Evolutionary conservation across 306 rosid genomes (phyloP), one percentile per base, ranked within the genome.

Genomic region (Vachellia collinsii): DNA sequence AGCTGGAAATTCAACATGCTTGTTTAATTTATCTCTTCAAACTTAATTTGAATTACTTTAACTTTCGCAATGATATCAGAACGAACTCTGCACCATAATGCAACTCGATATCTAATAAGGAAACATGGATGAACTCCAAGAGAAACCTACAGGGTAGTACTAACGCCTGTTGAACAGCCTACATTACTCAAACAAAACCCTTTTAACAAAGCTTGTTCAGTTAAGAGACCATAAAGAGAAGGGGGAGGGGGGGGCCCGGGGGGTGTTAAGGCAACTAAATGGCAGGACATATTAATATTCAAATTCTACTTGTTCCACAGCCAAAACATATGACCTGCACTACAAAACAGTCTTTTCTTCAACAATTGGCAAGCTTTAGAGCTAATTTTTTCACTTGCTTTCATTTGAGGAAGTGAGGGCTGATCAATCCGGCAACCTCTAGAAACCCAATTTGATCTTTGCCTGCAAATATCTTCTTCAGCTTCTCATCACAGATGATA

Each of bases 391-490:
- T 25, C 58, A 23, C 68, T 34, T 54, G 74, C 34, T 59, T 39
- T 84, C 78, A 76, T 85, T 88, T 82, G n/a, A 91, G 73, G 54
- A 91, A 89, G 87, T 91, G 95, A 6, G 95, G 91, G 72, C 87
- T 91, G 46, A 91, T 91, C 82, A 91, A 72, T 37, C 93, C 91
- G n/a, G 95, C 91, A 58, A 91, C 47, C 85, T 91, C 93, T 19
- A 91, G 89, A 85, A 91, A 91, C 13, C 93, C 91, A 44, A 91
- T 88, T 6, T 78, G 79, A 43, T 91, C 95, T 79, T 50, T 85
- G 16, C 86, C 94, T 14, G 75, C 87, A 58, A 91, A 91, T 74
- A 91, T 91, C 76, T 86, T 86, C 91, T 89, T 91, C 88, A 91
- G 93, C 86, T 91, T 91, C 78, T 91, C 93, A 58, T 91, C 95